These are phyloP conservation scores for Aspergillus transmontanensis DNA, from an alignment of 2,329 filamentous ascomycete species.

Conservation along the genomic window DNA sequence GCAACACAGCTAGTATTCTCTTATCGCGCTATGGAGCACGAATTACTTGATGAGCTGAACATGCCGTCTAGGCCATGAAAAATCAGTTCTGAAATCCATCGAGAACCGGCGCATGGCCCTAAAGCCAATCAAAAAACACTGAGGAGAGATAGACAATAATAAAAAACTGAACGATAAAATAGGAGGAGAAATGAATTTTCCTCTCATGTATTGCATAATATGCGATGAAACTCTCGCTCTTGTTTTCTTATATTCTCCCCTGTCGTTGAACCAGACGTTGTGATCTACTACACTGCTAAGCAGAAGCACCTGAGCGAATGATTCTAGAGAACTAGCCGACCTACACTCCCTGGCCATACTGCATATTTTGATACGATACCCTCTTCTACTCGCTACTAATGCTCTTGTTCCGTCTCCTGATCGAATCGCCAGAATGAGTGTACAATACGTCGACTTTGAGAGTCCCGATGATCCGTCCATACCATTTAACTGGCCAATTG, in stretches of 20 bases:
- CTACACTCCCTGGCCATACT: background rate
- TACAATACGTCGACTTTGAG: background rate
- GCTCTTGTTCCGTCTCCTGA: background rate
- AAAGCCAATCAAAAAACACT: too few relatives aligned
- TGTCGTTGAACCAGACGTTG: background rate
- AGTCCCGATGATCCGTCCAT: background rate
- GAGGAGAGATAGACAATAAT: too few relatives aligned
- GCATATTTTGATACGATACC: background rate
- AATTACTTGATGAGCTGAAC: background rate
- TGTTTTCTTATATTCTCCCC: background rate
- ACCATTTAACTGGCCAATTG: background rate
- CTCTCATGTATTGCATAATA: background rate
- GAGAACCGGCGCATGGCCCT: background rate
- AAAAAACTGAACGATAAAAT: too few relatives aligned
- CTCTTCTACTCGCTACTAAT: background rate
- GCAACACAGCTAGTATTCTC: background rate
- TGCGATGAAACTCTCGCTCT: background rate
- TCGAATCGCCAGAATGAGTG: background rate
- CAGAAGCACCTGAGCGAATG: background rate
- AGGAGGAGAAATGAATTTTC: background rate
- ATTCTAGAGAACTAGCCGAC: background rate
- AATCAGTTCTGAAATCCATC: background rate
- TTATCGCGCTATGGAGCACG: background rate
- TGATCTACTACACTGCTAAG: background rate
- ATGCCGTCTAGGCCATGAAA: background rate